phyloP scores from a whole-genome alignment of 371 early-diverging fungal species.

The Circinella umbellata region DNA sequence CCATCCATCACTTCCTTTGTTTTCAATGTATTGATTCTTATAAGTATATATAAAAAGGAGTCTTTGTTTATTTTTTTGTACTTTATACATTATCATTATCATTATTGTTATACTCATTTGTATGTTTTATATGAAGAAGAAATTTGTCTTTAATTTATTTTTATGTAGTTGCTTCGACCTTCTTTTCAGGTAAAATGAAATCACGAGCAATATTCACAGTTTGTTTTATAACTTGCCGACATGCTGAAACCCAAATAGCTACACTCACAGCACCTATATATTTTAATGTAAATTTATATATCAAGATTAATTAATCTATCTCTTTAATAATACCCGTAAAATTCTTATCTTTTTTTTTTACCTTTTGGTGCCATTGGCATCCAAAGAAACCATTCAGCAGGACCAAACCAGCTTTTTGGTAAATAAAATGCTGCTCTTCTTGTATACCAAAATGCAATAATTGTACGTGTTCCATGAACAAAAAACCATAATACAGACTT shows the following conservation, averaged over 20 bases:
- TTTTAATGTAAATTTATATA: too few species aligned
- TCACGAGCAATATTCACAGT: conserved; percentile 39
- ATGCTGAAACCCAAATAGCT: conserved; percentile 74
- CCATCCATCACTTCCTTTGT: too few species aligned
- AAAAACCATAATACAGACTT: conserved; percentile 74
- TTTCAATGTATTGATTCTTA: too few species aligned
- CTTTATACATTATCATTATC: neutral
- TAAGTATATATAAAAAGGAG: too few species aligned
- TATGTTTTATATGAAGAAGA: neutral
- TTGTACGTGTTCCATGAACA: conserved; percentile 73
- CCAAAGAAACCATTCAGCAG: conserved; percentile 69
- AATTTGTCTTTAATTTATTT: too few species aligned
- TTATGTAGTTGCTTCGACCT: neutral
- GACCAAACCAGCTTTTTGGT: conserved; percentile 86
- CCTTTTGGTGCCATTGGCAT: conserved; percentile 85
- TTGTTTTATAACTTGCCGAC: conserved; percentile 59
- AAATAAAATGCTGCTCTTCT: conserved; percentile 81
- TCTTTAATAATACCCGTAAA: too few species aligned
- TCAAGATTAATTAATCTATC: neutral
- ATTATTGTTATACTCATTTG: neutral
- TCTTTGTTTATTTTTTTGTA: too few species aligned
- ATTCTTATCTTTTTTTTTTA: conserved; percentile 16
- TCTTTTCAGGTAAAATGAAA: conserved; percentile 33
- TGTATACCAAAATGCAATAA: conserved; percentile 73
- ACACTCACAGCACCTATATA: conserved; percentile 73